Evolutionary conservation across 2,329 filamentous ascomycete genomes (phyloP), one percentile per base, ranked within the genome.

Genomic region (Botrytis byssoidea): DNA sequence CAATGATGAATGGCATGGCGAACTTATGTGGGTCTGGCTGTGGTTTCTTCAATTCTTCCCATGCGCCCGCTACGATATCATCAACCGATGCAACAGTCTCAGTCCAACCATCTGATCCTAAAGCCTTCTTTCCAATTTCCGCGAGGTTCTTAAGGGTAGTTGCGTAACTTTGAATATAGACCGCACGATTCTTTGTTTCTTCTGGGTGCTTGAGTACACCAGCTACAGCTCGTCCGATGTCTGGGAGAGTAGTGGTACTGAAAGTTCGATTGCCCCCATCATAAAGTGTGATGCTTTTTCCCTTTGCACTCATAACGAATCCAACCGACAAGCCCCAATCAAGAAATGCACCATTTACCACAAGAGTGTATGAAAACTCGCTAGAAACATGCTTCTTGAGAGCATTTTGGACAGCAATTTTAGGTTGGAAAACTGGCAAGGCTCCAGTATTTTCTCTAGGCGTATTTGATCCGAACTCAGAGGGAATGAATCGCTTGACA

Each of bases 401-500:
- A 65, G 77, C 74, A 37, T 78, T 59, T 20, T 69, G 74, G 29
- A 76, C 74, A 44, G 77, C 73, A 16, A 72, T 68, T 70, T 76
- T 74, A 7, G 73, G 40, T 29, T 69, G 32, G 20, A 76, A 77
- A 59, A 76, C 22, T 57, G 77, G 75, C 20, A 74, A 68, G 48
- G 61, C n/a, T 48, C 73, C 57, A 37, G 75, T 40, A 59, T 76
- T 75, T 12, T 74, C 72, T 42, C 63, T 74, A 32, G 71, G 68
- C 0, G 74, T 82, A 81, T 81, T 77, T 59, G 80, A 79, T 25
- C 81, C 82, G 55, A 86, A 91, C 73, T 91, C 88, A 18, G 86
- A 86, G 1, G 89, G 88, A 55, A 91, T 83, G 81, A 90, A 89
- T 29, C 88, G 84, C 78, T 88, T 85, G 12, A 91, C 88, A n/a